Conservation (phyloP, 192 early-diverging fungal genomes). For the Podila epigama region DNA sequence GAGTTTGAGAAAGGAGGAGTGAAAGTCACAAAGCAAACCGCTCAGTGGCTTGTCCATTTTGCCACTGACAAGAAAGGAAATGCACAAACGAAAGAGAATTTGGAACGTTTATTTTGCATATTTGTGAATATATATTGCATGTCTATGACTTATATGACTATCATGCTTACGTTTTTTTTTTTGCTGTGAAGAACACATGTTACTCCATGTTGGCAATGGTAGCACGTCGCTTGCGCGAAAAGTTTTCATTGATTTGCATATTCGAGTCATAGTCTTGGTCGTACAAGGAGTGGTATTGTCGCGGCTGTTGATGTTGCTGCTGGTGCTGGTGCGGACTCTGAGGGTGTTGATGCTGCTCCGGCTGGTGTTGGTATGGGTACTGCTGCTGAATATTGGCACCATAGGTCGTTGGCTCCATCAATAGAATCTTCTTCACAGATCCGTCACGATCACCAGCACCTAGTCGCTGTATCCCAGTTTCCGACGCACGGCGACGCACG, state of each 20-base stretch:
- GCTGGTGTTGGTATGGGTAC: not conserved
- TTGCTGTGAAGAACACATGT: not conserved
- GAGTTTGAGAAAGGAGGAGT: not conserved
- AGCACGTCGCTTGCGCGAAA: conserved; percentile 38
- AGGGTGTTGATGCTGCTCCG: not conserved
- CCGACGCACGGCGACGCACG: not conserved
- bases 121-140: not conserved
- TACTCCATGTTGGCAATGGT: conserved; percentile 35
- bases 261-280: conserved; percentile 8
- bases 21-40: too few species aligned
- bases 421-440: not conserved
- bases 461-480: not conserved
- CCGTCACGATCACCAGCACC: not conserved
- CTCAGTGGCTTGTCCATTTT: too few species aligned
- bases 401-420: not conserved
- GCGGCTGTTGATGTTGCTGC: not conserved
- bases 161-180: too few species aligned
- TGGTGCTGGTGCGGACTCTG: not conserved
- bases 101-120: too few species aligned
- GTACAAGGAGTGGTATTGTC: not conserved
- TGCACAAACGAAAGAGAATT: too few species aligned
- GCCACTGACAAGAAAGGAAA: too few species aligned
- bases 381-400: not conserved
- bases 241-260: conserved; percentile 23
- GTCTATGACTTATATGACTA: not conserved